These are phyloP conservation scores for Sequoiadendron giganteum DNA, from an alignment of 75 land plant genomes.

Conservation along the genomic window DNA sequence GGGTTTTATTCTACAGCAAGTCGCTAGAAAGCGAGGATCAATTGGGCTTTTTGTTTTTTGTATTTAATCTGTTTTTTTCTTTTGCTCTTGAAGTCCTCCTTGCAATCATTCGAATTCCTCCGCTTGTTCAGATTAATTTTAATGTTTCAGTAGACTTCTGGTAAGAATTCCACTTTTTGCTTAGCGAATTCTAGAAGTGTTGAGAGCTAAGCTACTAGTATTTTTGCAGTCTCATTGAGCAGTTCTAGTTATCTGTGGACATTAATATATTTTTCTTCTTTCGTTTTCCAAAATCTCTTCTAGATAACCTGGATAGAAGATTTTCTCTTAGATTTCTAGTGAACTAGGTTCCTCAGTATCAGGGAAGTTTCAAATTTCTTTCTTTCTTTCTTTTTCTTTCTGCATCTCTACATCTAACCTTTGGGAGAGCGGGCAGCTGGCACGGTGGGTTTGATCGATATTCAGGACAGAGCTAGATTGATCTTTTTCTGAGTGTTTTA, in stretches of 20 bases:
- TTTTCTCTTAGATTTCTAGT: background rate
- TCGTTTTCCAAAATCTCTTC: background rate
- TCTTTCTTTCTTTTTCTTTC: background rate
- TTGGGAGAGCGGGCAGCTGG: slow-evolving; percentile 17
- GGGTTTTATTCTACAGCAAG: background rate
- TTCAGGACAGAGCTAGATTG: background rate
- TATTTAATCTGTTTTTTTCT: background rate
- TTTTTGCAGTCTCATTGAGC: background rate
- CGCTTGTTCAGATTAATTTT: background rate
- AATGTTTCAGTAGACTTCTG: background rate
- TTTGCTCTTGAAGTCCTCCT: background rate
- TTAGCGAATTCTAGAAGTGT: background rate
- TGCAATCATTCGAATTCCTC: background rate
- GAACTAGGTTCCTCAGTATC: background rate
- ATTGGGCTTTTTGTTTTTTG: background rate
- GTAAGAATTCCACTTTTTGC: background rate
- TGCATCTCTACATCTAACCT: background rate
- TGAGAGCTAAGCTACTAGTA: background rate
- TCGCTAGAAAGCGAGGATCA: background rate
- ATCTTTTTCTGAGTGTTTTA: background rate
- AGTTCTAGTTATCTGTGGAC: background rate
- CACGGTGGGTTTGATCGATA: background rate
- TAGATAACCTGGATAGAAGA: background rate
- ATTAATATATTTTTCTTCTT: no score
- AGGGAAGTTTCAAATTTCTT: background rate